phyloP scores from a whole-genome alignment of 805 yeast genomes.

The Ogataea ramenticola region DNA sequence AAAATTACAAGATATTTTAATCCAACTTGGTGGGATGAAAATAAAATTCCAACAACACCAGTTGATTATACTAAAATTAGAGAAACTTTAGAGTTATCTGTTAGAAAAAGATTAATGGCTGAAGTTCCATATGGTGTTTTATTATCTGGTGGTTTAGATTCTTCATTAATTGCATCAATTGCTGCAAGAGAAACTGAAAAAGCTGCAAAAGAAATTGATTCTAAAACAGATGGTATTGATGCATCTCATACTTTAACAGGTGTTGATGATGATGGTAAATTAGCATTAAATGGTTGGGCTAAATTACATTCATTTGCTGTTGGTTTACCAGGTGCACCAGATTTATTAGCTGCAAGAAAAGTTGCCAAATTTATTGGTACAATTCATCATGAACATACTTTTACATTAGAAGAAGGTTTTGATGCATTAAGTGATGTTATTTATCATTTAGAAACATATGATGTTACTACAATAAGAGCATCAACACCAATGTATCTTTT shows the following conservation, averaged over 20 bases:
- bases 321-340: conserved; percentile 98
- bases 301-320: conserved; percentile 93
- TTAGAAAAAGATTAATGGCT: conserved; percentile 98
- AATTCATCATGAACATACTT: conserved; percentile 95
- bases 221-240: conserved; percentile 41
- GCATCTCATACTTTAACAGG: conserved; percentile 78
- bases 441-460: conserved; percentile 93
- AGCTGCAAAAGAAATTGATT: conserved; percentile 49
- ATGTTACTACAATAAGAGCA: conserved; percentile 98
- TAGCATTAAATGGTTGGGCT: conserved; percentile 69
- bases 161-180: conserved; percentile 91
- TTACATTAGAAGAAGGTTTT: conserved; percentile 93
- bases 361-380: conserved; percentile 96
- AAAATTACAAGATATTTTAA: conserved; percentile 78
- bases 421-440: conserved; percentile 94
- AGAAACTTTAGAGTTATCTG: conserved; percentile 84
- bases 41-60: conserved; percentile 64
- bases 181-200: conserved; percentile 93
- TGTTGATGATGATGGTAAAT: conserved; percentile 81
- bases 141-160: conserved; percentile 95
- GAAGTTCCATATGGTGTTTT: conserved; percentile 99
- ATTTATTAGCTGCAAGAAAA: conserved; percentile 89
- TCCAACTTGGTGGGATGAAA: conserved; percentile 93
- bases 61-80: conserved; percentile 70
- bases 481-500: conserved; percentile 98